phyloP scores from a whole-genome alignment of 202 grass and related monocot species.

The Cymbopogon flexuosus region DNA sequence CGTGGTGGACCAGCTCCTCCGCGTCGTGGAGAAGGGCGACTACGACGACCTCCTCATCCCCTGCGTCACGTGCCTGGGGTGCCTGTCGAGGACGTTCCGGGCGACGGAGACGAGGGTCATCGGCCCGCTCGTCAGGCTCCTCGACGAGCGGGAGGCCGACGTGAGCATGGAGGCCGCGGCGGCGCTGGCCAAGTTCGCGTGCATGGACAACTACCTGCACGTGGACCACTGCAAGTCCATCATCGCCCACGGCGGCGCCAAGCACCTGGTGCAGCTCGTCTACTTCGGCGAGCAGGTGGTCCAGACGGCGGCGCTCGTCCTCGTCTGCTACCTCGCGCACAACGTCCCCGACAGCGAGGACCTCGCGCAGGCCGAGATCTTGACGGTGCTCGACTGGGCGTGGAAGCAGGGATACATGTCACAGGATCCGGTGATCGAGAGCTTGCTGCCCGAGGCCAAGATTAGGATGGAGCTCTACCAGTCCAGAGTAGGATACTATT shows the following conservation, averaged over 20 bases:
- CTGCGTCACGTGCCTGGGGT: constrained; percentile 69
- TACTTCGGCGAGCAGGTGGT: constrained; percentile 67
- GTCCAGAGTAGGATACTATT: constrained; percentile 68
- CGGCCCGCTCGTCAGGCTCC: constrained; percentile 61
- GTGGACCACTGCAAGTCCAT: constrained; percentile 82
- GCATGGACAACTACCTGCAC: constrained; percentile 78
- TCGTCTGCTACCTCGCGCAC: constrained; percentile 77
- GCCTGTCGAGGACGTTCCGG: constrained; percentile 82
- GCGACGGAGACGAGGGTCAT: constrained; percentile 84
- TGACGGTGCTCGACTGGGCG: constrained; percentile 77
- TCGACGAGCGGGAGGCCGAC: constrained; percentile 59
- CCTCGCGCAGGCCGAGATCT: constrained; percentile 69
- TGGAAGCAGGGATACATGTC: constrained; percentile 57
- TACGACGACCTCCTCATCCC: constrained; percentile 79
- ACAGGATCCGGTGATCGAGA: constrained; percentile 56
- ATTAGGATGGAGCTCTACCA: constrained; percentile 85
- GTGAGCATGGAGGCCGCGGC: constrained; percentile 45
- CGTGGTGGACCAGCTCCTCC: constrained; percentile 83
- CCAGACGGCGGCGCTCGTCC: constrained; percentile 55
- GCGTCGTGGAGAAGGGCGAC: constrained; percentile 67
- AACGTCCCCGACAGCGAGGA: constrained; percentile 82
- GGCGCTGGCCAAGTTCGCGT: constrained; percentile 73
- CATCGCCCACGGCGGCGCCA: constrained; percentile 58
- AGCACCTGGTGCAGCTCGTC: constrained; percentile 80
- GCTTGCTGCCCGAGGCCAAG: constrained; percentile 71